Evolutionary conservation across 139 green algal species (phyloP), one percentile per base, ranked within the genome.

Genomic region (Chlamydomonas schloesseri): DNA sequence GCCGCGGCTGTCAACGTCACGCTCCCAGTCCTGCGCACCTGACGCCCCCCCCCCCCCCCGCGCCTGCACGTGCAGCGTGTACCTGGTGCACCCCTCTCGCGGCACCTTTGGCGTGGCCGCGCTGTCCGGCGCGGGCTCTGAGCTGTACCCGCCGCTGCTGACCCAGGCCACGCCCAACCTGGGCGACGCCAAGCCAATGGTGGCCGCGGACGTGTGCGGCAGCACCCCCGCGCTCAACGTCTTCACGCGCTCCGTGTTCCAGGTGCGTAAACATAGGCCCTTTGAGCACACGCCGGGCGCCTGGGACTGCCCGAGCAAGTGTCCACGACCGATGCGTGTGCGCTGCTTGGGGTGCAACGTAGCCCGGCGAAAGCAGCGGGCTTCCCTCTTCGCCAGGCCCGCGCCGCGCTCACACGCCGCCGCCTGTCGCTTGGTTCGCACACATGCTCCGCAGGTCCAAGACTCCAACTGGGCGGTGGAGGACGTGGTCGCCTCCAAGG

Each of bases 391-490:
- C n/a, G n/a, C n/a, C n/a, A n/a, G n/a, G n/a, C n/a, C n/a, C n/a
- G n/a, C n/a, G n/a, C n/a, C n/a, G n/a, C n/a, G n/a, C n/a, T n/a
- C n/a, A n/a, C n/a, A n/a, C n/a, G n/a, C n/a, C n/a, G n/a, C n/a
- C n/a, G n/a, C n/a, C n/a, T n/a, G n/a, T n/a, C n/a, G n/a, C n/a
- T n/a, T n/a, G n/a, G n/a, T n/a, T n/a, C n/a, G n/a, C n/a, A n/a
- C n/a, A 60, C 53, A 18, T 60, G n/a, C n/a, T n/a, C n/a, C 10
- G 8, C 78, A 84, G 78, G 78, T 86, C 33, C 46, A 77, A 23
- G 80, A 77, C 47, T 71, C 47, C 8, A 86, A 86, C 80, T 86
- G 80, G 80, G 72, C 46, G 1, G 80, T 86, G 20, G 80, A 86
- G 69, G 80, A 86, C 24, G 80, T 86, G 11, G 80, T 70, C 0